Evolutionary conservation across 2,329 filamentous ascomycete genomes (phyloP).

Genomic region (Hypoxylon sp.): DNA sequence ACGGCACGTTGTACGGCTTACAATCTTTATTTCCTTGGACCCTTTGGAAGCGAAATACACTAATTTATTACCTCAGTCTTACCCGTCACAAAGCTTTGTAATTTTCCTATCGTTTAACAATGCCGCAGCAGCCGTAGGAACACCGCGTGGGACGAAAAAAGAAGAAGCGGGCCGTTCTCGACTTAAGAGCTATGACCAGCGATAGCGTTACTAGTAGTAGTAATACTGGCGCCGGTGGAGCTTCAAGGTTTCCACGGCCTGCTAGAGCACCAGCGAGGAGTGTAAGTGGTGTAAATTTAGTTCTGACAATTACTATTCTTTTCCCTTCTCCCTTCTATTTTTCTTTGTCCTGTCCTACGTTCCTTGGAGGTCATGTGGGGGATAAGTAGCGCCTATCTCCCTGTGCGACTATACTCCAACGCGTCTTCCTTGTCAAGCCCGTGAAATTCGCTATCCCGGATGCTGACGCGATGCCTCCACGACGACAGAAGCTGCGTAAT

Average conservation of each 20-base stretch:
- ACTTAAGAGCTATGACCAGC: conserved; percentile 41
- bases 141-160: conserved; percentile 41
- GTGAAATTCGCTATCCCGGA: conserved; percentile 56
- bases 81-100: not conserved
- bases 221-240: conserved; percentile 30
- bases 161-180: conserved; percentile 31
- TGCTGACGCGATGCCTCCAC: conserved; percentile 66
- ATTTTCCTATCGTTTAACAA: conserved; percentile 26
- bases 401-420: conserved; percentile 19
- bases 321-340: conserved; percentile 18
- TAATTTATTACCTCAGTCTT: conserved; percentile 18
- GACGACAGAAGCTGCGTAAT: conserved; percentile 79
- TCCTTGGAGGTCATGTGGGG: not conserved
- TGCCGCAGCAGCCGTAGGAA: conserved; percentile 42
- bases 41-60: conserved; percentile 1
- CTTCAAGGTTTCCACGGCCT: conserved; percentile 44
- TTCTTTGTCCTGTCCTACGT: conserved; percentile 9
- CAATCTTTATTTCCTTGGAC: conserved; percentile 9
- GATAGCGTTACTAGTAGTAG: conserved; percentile 33
- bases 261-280: conserved; percentile 46
- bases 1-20: conserved; percentile 21
- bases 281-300: conserved; percentile 43
- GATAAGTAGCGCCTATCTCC: conserved; percentile 1
- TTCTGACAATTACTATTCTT: conserved; percentile 16
- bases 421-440: conserved; percentile 17